Base-by-base conservation (phyloP, 2,329 filamentous ascomycete genomes). In the Aspergillus arachidicola region DNA sequence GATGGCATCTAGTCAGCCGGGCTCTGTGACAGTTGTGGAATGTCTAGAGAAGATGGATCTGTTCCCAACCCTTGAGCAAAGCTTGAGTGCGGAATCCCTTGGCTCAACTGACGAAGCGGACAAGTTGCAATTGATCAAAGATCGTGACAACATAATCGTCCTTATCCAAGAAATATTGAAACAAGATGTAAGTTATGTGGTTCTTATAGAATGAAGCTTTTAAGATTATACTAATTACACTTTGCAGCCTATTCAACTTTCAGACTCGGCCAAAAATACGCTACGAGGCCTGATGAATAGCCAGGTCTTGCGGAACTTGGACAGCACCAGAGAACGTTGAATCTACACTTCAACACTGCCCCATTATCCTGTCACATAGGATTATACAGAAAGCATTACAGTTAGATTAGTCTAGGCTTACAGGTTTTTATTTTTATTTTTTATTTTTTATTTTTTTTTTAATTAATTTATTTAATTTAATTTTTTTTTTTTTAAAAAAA, bases 111-210 rank as follows among this genome's bases (percentile, higher is more conserved):
- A 66, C 28, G 73, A 74, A 57, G 63, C 62, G 7, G 71, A 73
- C 16, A 69, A 66, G 32, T 21, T 71, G 4, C 75, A 75, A 50
- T 66, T 70, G 45, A 63, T 63, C 21, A 79, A 80, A 57, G 79
- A 82, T 66, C 73, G 75, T 5, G 79, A 80, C 46, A 81, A 82
- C 68, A 71, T 72, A 4, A 68, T 78, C 62, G 70, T 82, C 34
- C 71, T 82, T 56, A 66, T 78, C 19, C 75, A 79, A 62, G 75
- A 77, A 30, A 60, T 82, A 28, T 59, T 80, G 65, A 76, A 75
- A 57, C 74, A 76, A 63, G 71, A 76, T 69, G 80, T 82, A 67
- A 70, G 77, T 64, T 21, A 59, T 16, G 32, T 36, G 19, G 23
- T 23, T 50, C 32, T 63, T 65, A 60, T 68, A 30, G 28, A 32